phyloP scores from a whole-genome alignment of 2,329 filamentous ascomycete genomes.

The Xylariaceae sp. region DNA sequence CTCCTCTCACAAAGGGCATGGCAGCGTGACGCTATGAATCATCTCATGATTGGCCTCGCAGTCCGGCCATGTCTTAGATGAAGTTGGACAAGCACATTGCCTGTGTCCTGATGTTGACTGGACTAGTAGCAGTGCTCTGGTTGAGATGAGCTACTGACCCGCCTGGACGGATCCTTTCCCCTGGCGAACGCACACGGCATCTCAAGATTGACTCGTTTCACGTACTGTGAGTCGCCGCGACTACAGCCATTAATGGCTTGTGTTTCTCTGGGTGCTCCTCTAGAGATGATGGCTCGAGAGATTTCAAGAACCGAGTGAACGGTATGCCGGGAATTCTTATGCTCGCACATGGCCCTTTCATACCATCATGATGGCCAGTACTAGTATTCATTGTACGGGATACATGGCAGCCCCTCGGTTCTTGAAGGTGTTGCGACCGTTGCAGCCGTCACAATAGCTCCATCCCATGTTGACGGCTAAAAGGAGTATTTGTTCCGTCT shows the following conservation, averaged over 20 bases:
- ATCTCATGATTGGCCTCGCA: conserved; percentile 5
- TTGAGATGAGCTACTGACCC: conserved; percentile 8
- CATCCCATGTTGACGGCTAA: too few species aligned
- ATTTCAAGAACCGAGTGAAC: not conserved
- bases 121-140: conserved; percentile 3
- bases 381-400: too few species aligned
- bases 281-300: not conserved
- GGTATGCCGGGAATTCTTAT: not conserved
- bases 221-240: not conserved
- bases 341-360: not conserved
- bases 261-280: not conserved
- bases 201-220: conserved; percentile 1
- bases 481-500: not conserved
- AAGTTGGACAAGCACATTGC: conserved; percentile 9
- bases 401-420: too few species aligned
- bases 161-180: not conserved
- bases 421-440: too few species aligned
- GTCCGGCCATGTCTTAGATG: conserved; percentile 13
- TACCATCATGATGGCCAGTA: too few species aligned
- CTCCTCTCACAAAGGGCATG: conserved; percentile 13
- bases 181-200: not conserved
- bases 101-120: conserved; percentile 1
- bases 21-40: conserved; percentile 4
- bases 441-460: too few species aligned
- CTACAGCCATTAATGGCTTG: not conserved